phyloP scores from a whole-genome alignment of 495 filamentous ascomycete genomes.

The Hypoxylon trugodes region DNA sequence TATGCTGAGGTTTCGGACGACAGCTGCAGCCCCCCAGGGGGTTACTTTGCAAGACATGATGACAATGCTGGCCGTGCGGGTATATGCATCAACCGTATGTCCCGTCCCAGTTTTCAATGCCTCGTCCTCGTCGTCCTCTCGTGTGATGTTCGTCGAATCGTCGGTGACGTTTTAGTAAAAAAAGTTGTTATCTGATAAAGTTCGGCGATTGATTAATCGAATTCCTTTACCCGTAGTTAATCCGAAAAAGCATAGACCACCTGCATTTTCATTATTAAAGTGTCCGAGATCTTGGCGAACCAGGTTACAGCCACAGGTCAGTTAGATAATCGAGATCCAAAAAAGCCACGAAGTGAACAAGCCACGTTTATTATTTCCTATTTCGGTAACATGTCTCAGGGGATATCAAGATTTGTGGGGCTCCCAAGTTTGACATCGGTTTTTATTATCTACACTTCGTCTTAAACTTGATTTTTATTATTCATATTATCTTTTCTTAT shows the following conservation, averaged over 20 bases:
- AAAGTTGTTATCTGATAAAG: slow-evolving; percentile 23
- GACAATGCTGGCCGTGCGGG: slow-evolving; percentile 13
- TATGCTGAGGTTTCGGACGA: slow-evolving; percentile 55
- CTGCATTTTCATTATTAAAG: not conserved
- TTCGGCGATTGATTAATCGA: too few species aligned
- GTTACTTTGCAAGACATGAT: slow-evolving; percentile 62
- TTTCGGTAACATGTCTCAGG: slow-evolving; percentile 3
- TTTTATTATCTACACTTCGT: not conserved
- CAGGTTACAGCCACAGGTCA: not conserved
- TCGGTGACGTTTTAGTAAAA: slow-evolving; percentile 12
- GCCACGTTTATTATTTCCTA: slow-evolving; percentile 7
- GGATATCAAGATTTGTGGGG: too few species aligned
- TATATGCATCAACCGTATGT: slow-evolving; percentile 12
- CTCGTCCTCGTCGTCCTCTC: slow-evolving; percentile 14
- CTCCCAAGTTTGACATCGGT: too few species aligned
- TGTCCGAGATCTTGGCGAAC: not conserved
- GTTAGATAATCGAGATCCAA: not conserved
- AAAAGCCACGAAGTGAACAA: not conserved
- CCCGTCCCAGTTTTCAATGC: slow-evolving; percentile 10
- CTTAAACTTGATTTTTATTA: not conserved
- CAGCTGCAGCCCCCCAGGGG: slow-evolving; percentile 51
- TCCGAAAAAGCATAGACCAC: slow-evolving; percentile 15
- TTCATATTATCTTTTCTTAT: not conserved
- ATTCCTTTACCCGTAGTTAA: slow-evolving; percentile 15
- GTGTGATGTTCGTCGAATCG: slow-evolving; percentile 15